Conservation (phyloP, 495 filamentous ascomycete species). For the Achaetomiella virescens region DNA sequence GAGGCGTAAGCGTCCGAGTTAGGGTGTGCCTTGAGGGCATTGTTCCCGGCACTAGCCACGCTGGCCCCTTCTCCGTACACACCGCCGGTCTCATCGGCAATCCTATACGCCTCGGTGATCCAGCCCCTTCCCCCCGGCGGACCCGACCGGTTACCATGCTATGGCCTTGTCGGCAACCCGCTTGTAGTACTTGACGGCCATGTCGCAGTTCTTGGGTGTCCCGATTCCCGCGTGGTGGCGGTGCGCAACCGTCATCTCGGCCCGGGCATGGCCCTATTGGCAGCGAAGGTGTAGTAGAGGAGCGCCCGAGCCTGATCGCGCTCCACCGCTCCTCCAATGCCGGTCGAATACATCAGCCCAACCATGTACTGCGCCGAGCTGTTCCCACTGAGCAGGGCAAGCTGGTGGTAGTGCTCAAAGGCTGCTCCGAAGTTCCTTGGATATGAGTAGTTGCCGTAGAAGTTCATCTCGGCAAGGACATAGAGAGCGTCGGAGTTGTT, state of each 20-base stretch:
- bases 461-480: constrained; percentile 89
- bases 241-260: constrained; percentile 91
- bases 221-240: constrained; percentile 82
- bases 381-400: constrained; percentile 77
- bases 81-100: constrained; percentile 85
- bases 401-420: constrained; percentile 71
- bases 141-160: constrained; percentile 71
- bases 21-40: constrained; percentile 63
- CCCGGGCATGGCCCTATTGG: constrained; percentile 73
- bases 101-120: constrained; percentile 64
- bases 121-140: constrained; percentile 84
- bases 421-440: constrained; percentile 77
- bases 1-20: constrained; percentile 71
- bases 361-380: constrained; percentile 90
- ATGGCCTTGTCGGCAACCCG: constrained; percentile 91
- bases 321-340: constrained; percentile 74
- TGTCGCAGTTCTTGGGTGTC: constrained; percentile 76
- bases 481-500: constrained; percentile 86
- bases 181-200: constrained; percentile 83
- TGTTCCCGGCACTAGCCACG: constrained; percentile 80
- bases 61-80: constrained; percentile 95
- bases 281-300: constrained; percentile 91
- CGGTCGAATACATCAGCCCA: constrained; percentile 93
- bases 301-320: constrained; percentile 88
- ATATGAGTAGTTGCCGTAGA: constrained; percentile 89